Percentiles rank a stretch among this genome's conserved stretches.
phyloP scores from a whole-genome alignment of 2,329 filamentous ascomycete genomes.

The Raffaelea ambrosiae region DNA sequence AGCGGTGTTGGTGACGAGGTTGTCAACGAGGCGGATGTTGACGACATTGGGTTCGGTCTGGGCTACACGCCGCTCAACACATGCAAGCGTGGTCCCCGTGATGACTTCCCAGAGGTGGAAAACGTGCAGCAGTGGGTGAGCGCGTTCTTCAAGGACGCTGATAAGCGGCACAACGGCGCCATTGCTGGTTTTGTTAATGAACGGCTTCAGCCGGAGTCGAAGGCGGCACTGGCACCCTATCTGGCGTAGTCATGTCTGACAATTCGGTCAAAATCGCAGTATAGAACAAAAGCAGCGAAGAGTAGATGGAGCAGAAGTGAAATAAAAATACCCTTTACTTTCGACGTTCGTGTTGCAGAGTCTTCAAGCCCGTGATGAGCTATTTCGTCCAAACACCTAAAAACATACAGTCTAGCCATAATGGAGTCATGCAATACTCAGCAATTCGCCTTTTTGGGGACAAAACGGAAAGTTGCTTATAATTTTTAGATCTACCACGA shows the following conservation, averaged over 20 bases:
- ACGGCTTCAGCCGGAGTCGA: slow-evolving; percentile 56
- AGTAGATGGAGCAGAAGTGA: too few species aligned
- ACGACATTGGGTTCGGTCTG: slow-evolving; percentile 90
- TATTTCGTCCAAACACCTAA: too few species aligned
- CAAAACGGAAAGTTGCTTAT: too few species aligned
- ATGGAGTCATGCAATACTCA: too few species aligned
- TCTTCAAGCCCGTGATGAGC: too few species aligned
- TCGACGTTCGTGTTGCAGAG: too few species aligned
- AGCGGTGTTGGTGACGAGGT: slow-evolving; percentile 62
- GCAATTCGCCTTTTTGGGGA: too few species aligned
- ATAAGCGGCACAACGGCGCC: slow-evolving; percentile 61
- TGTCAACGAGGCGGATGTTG: slow-evolving; percentile 81
- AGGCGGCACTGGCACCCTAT: slow-evolving; percentile 43
- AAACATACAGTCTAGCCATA: too few species aligned
- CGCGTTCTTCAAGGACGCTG: slow-evolving; percentile 67
- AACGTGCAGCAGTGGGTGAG: slow-evolving; percentile 82
- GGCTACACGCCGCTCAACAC: slow-evolving; percentile 93
- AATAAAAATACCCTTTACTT: too few species aligned
- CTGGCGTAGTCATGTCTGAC: slow-evolving; percentile 30
- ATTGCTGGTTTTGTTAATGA: slow-evolving; percentile 64
- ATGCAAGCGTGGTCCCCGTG: slow-evolving; percentile 63
- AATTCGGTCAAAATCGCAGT: too few species aligned
- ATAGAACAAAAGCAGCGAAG: too few species aligned
- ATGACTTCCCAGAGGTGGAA: slow-evolving; percentile 79
- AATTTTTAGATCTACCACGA: too few species aligned